phyloP scores from a whole-genome alignment of 352 stramenopile genomes.

The Pythium rhizo-oryzae region DNA sequence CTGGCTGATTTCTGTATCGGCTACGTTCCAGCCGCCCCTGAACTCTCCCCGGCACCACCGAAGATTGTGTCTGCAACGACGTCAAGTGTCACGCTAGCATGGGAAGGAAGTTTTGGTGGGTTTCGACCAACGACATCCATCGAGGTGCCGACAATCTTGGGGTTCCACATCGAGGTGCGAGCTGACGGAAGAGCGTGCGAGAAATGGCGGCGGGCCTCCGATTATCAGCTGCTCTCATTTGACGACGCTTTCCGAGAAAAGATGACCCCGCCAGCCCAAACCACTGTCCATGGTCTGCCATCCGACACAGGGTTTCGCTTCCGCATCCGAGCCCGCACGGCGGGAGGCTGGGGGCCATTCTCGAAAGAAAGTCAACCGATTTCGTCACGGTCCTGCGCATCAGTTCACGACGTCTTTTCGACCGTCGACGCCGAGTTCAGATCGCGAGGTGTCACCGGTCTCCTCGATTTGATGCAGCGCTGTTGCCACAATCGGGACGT shows the following conservation, averaged over 20 bases:
- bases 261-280: constrained; percentile 28
- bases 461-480: constrained; percentile 50
- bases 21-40: constrained; percentile 44
- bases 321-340: constrained; percentile 53
- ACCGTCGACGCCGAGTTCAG: constrained; percentile 32
- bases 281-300: constrained; percentile 42
- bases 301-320: constrained; percentile 63
- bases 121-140: constrained; percentile 14
- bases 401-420: constrained; percentile 36
- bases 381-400: constrained; percentile 42
- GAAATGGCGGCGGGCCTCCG: constrained; percentile 53
- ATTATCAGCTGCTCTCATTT: constrained; percentile 57
- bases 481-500: constrained; percentile 38
- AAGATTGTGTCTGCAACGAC: constrained; percentile 38
- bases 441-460: constrained; percentile 21
- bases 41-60: constrained; percentile 35
- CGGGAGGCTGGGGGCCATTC: constrained; percentile 69
- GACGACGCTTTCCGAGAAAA: constrained; percentile 46
- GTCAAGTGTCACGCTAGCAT: constrained; percentile 58
- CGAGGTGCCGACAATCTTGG: constrained; percentile 53
- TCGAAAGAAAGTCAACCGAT: constrained; percentile 40
- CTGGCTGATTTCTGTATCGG: constrained; percentile 48
- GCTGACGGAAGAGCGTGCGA: constrained; percentile 51
- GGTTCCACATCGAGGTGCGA: constrained; percentile 62
- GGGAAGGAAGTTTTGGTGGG: constrained; percentile 25